Percentiles rank a stretch among this genome's conserved stretches.
Evolutionary conservation across 495 filamentous ascomycete genomes (phyloP).

Genomic region (Daldinia grandis): DNA sequence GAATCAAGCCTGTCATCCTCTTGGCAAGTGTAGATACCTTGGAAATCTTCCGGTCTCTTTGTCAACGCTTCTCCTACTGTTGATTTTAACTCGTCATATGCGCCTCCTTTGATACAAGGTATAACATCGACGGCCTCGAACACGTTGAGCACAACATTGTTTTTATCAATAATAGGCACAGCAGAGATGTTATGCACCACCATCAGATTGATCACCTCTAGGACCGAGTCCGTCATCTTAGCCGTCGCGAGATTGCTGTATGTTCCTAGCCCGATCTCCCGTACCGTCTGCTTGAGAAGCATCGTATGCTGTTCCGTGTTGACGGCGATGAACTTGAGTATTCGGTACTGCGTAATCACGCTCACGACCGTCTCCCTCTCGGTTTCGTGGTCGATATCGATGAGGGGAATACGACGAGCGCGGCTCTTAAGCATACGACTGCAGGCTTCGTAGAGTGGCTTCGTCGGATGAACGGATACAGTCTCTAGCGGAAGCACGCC

Average conservation of each 20-base stretch:
- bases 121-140: slow-evolving; percentile 99
- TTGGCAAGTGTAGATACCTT: slow-evolving; percentile 95
- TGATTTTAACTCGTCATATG: slow-evolving; percentile 87
- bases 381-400: slow-evolving; percentile 95
- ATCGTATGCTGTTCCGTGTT: slow-evolving; percentile 89
- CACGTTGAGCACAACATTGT: slow-evolving; percentile 87
- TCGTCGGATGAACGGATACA: slow-evolving; percentile 89
- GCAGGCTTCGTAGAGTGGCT: slow-evolving; percentile 93
- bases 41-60: slow-evolving; percentile 88
- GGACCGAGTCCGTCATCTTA: slow-evolving; percentile 89
- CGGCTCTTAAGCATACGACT: slow-evolving; percentile 92
- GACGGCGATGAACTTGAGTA: slow-evolving; percentile 98
- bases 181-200: slow-evolving; percentile 93
- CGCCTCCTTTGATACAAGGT: slow-evolving; percentile 89
- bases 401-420: slow-evolving; percentile 90
- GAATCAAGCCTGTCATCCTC: slow-evolving; percentile 91
- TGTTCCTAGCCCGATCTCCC: slow-evolving; percentile 85
- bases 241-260: slow-evolving; percentile 83
- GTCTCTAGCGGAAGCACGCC: slow-evolving; percentile 92
- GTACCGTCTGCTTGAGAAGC: slow-evolving; percentile 85
- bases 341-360: slow-evolving; percentile 96
- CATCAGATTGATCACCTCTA: slow-evolving; percentile 94
- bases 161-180: slow-evolving; percentile 88
- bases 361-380: slow-evolving; percentile 91
- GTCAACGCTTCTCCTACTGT: slow-evolving; percentile 90